Evolutionary conservation across 805 yeast genomes (phyloP), one percentile per base, ranked within the genome.

Genomic region (Candida sakaeoensis): DNA sequence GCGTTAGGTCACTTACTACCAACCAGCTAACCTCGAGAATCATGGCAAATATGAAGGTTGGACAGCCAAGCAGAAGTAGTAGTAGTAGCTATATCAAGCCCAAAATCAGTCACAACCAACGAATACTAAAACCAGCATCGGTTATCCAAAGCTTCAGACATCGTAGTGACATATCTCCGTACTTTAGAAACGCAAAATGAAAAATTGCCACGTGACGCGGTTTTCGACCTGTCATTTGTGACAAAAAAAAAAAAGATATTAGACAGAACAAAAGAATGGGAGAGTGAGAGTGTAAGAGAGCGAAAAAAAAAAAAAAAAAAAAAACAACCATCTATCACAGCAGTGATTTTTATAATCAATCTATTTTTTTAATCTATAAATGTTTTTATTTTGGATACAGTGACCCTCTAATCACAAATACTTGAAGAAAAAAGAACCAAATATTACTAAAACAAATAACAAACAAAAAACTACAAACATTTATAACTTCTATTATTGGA

Each of bases 1-100:
- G n/a, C n/a, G 22, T 5, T 31, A 31, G 34, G 26, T 30, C 40
- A 23, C 9, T 15, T 8, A 32, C 29, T 27, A 36, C 44, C 22
- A 35, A 15, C 13, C 37, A 40, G 18, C 34, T 43, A 16, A 40
- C 47, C 12, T 43, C 47, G 7, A 25, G 42, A 16, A 43, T 43
- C 7, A 27, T 43, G 14, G 34, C 47, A 18, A 41, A 43, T 29
- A 43, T 43, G 39, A 40, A 32, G 29, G 17, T 37, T 8, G 39
- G 39, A 13, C 31, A 32, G 8, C 34, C 38, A 5, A n/a, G 24
- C 24, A 7, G 8, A 21, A 21, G 24, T 21, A 21, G 24, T 21
- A 21, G 24, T 21, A 21, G 12, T 13, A 15, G 17, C 5, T 28
- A 10, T 14, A 5, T 15, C 14, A 14, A 14, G 8, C 17, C 19